phyloP scores from a whole-genome alignment of 2,329 filamentous ascomycete species.

The Fusarium hostae region DNA sequence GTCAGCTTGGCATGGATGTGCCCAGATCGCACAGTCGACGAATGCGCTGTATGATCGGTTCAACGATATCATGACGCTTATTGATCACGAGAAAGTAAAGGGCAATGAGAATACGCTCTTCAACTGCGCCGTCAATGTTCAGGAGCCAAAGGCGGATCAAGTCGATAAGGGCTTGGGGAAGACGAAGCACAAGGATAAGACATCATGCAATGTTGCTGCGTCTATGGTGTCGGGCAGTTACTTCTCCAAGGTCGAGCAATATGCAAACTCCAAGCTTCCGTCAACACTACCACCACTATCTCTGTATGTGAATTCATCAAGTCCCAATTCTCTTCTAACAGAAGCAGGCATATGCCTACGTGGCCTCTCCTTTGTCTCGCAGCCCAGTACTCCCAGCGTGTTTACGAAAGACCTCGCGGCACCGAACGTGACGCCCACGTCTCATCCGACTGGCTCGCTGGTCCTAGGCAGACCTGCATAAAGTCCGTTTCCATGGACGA shows the following conservation, averaged over 20 bases:
- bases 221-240: slow-evolving; percentile 61
- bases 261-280: slow-evolving; percentile 80
- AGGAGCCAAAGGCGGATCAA: background rate
- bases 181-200: slow-evolving; percentile 29
- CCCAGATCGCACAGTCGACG: slow-evolving; percentile 58
- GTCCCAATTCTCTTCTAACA: background rate
- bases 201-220: slow-evolving; percentile 28
- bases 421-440: slow-evolving; percentile 76
- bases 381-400: slow-evolving; percentile 79
- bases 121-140: slow-evolving; percentile 43
- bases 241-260: slow-evolving; percentile 81
- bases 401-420: slow-evolving; percentile 73
- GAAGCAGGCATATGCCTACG: slow-evolving; percentile 72
- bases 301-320: slow-evolving; percentile 60
- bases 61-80: slow-evolving; percentile 75
- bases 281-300: slow-evolving; percentile 73
- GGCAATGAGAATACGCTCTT: slow-evolving; percentile 67
- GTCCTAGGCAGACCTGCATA: slow-evolving; percentile 88
- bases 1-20: slow-evolving; percentile 53
- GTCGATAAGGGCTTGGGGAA: slow-evolving; percentile 29
- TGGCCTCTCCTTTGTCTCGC: slow-evolving; percentile 83
- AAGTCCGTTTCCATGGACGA: slow-evolving; percentile 83
- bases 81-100: slow-evolving; percentile 70
- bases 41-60: slow-evolving; percentile 69
- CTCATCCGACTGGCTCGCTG: slow-evolving; percentile 74